These are phyloP conservation scores for Rhodotorula sp. DNA, from an alignment of 1,284 basidiomycete species.

Conservation along the genomic window DNA sequence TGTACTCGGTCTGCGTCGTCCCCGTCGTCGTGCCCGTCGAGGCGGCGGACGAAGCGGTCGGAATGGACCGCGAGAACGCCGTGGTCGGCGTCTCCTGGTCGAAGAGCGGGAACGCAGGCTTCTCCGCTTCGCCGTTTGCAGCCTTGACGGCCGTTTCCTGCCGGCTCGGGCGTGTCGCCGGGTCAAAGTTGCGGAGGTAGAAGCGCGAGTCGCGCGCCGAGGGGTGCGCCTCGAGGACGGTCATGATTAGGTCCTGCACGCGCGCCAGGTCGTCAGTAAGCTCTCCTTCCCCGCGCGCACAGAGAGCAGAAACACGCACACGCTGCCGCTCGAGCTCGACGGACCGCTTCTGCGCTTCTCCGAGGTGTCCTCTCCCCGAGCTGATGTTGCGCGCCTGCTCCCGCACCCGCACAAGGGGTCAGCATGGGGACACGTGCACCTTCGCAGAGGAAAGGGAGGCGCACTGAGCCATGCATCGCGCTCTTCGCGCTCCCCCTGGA, in stretches of 20 bases:
- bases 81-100: constrained; percentile 47
- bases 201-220: constrained; percentile 85
- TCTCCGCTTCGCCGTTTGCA: constrained; percentile 2
- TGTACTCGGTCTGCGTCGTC: constrained; percentile 46
- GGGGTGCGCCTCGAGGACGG: constrained; percentile 89
- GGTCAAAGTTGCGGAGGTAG: constrained; percentile 80
- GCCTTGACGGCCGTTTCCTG: background rate
- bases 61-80: constrained; percentile 43
- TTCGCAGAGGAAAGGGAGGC: background rate
- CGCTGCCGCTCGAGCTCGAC: constrained; percentile 36
- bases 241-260: constrained; percentile 89
- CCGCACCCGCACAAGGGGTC: background rate
- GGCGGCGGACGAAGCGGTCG: constrained; percentile 30
- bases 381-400: background rate
- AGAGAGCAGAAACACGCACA: background rate
- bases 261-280: background rate
- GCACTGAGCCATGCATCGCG: background rate
- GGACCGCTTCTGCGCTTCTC: constrained; percentile 22
- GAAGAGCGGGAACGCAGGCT: constrained; percentile 41
- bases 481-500: background rate
- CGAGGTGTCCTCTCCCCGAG: background rate
- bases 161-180: constrained; percentile 51
- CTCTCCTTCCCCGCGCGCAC: no score
- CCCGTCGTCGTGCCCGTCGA: background rate
- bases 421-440: background rate